These are phyloP conservation scores for Sporothrix luriei DNA, from an alignment of 2,329 filamentous ascomycete species.

Conservation along the genomic window DNA sequence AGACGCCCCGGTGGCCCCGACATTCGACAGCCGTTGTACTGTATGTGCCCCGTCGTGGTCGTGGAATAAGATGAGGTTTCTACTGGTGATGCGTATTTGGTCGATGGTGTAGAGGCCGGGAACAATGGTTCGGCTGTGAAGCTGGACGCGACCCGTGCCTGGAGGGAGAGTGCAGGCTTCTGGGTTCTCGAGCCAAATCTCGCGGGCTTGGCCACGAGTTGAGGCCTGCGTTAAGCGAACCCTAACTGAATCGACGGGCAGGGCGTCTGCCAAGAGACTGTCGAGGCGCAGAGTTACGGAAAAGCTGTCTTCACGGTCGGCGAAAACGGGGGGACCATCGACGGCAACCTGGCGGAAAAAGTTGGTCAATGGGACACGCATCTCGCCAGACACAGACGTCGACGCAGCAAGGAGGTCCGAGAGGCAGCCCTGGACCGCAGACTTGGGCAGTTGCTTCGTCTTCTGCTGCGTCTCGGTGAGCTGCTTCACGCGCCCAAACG, in stretches of 20 bases:
- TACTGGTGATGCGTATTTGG: constrained; percentile 65
- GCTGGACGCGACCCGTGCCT: constrained; percentile 53
- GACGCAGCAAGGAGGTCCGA: constrained; percentile 53
- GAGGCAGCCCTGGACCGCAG: constrained; percentile 53
- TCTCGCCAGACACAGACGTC: constrained; percentile 55
- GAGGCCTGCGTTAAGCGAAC: constrained; percentile 63
- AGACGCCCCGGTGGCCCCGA: neutral
- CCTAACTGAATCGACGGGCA: constrained; percentile 66
- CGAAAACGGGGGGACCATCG: constrained; percentile 68
- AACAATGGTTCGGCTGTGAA: constrained; percentile 62
- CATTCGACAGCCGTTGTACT: neutral
- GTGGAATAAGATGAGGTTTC: constrained; percentile 66
- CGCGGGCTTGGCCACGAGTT: constrained; percentile 58
- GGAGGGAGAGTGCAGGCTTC: constrained; percentile 54
- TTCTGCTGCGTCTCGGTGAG: neutral
- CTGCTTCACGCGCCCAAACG: constrained; percentile 40
- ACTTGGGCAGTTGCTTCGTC: constrained; percentile 34
- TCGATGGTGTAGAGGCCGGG: constrained; percentile 76
- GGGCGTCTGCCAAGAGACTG: constrained; percentile 71
- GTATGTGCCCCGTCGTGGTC: constrained; percentile 53
- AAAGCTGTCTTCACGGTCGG: constrained; percentile 73
- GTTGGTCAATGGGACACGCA: constrained; percentile 67
- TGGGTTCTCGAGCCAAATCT: constrained; percentile 49
- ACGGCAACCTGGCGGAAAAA: constrained; percentile 74
- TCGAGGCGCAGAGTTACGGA: constrained; percentile 67